Base-by-base conservation (phyloP, 805 yeast genomes). In the Zygosaccharomyces kombuchaensis region DNA sequence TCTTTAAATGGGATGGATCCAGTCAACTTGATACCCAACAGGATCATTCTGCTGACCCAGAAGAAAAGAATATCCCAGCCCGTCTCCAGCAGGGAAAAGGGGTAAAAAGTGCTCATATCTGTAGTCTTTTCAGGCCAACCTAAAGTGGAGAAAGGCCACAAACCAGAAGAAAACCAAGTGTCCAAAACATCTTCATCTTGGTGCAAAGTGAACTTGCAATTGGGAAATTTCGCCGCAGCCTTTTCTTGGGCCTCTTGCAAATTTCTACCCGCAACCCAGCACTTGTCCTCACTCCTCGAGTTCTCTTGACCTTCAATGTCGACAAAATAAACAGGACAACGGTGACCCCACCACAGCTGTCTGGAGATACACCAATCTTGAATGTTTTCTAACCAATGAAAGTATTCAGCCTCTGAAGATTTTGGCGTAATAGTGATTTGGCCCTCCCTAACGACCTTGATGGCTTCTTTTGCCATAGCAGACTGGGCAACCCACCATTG, bases 351-450 rank as follows among this genome's bases (percentile, higher is more conserved):
- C 95, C 95, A 87, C 44, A 80, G 66, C 68, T 80, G 85, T 71
- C 99, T 86, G 16, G 98, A 93, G 53, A 93, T 88, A 81, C 99
- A 93, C 99, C 99, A 93, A 72, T 93, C 99, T 73, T 93, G 97
- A 56, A 90, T 85, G 69, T 88, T 87, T 64, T 83, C 93, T 69
- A 91, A 74, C 99, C 99, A 93, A 66, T 82, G 87, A 82, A 84
- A 85, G 70, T 84, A 93, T 71, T 93, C 99, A 52, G 84, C 79
- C 72, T 89, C 96, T 10, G 96, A 89, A 16, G 90, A 73, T 69
- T 85, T 84, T 57, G 99, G 99, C 44, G 82, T 72, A 60, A 93
- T 87, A 45, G 80, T 78, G 59, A 91, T 78, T 43, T 81, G 80
- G 54, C 97, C 97, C 30, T 75, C 74, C 68, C 78, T 80, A 49